A percentile compares a stretch with the other conserved stretches of the same genome.
phyloP scores from a whole-genome alignment of 495 filamentous ascomycete genomes.

The Aspergillus funiculosus region DNA sequence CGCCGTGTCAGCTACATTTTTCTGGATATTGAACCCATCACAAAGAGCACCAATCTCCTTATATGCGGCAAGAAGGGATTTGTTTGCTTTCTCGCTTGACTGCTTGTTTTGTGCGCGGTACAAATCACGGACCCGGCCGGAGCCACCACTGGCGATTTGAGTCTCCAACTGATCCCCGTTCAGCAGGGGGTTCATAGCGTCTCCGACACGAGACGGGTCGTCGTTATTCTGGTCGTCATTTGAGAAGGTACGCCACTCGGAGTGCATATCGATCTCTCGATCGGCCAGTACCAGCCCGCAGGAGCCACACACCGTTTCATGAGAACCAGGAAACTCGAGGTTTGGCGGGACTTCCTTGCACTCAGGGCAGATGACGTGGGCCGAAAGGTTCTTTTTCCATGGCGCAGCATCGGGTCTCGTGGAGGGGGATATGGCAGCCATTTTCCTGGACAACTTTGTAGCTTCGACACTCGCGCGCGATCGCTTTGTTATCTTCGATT shows the following conservation, averaged over 20 bases:
- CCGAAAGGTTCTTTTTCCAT: conserved; percentile 76
- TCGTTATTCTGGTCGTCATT: conserved; percentile 96
- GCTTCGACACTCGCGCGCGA: conserved; percentile 21
- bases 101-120: conserved; percentile 81
- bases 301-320: conserved; percentile 86
- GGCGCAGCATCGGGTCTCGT: conserved; percentile 24
- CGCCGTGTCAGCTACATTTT: conserved; percentile 73
- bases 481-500: conserved; percentile 40
- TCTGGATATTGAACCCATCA: conserved; percentile 75
- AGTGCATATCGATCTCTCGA: conserved; percentile 88
- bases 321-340: conserved; percentile 86
- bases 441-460: conserved; percentile 27
- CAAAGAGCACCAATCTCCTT: conserved; percentile 85
- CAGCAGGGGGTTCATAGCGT: conserved; percentile 76
- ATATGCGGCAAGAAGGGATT: conserved; percentile 72
- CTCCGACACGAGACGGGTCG: conserved; percentile 96
- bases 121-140: conserved; percentile 65
- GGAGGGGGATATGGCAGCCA: conserved; percentile 31
- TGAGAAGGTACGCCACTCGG: conserved; percentile 97
- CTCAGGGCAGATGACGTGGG: conserved; percentile 75
- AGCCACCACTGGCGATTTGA: conserved; percentile 74
- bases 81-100: conserved; percentile 80
- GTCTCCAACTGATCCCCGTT: conserved; percentile 93
- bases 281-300: conserved; percentile 90
- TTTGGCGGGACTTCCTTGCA: conserved; percentile 89